Base-by-base conservation (phyloP, 1,284 basidiomycete species). In the Ganoderma sinense region DNA sequence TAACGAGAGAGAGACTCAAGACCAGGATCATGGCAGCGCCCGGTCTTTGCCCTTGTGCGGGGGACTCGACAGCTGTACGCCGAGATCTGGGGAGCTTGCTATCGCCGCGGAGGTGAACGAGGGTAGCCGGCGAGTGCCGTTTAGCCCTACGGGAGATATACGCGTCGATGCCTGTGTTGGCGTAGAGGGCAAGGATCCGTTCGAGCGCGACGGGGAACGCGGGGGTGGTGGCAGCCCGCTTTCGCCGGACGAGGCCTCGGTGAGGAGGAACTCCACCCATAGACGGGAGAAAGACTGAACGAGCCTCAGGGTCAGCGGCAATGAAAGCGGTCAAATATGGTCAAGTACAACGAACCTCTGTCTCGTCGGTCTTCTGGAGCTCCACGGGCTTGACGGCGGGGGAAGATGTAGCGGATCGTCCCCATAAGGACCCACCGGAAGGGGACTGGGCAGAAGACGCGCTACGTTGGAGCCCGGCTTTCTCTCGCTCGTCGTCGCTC, bases 231-330 rank as follows among this genome's bases (percentile, higher is more conserved):
- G 77, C 66, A 71, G 51, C 3, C 69, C 62, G 39, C 67, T 62
- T 40, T 87, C 84, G 40, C 91, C 91, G 20, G 91, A 81, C 3
- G 88, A 88, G 0, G 95, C 91, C 84, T 97, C 95, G 53, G 96
- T 97, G 73, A 98, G 90, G 3, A 98, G 87, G 78, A 97, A 98
- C 81, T 98, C 97, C 64, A 98, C 96, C 91, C 96, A 98, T 16
- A 97, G 87, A n/a, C n/a, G n/a, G n/a, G n/a, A n/a, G n/a, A n/a
- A n/a, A n/a, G n/a, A 67, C 67, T 66, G 23, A 2, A 18, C 1
- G 4, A 53, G 11, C 5, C 23, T 14, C 5, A n/a, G 4, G n/a
- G 39, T 59, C 20, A 60, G 48, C 48, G 48, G 10, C 48, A 26
- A 8, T 53, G n/a, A 23, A 26, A 23, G 13, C 4, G 8, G 10